These are phyloP conservation scores for Kregervanrija delftensis DNA, from an alignment of 805 yeast species.

Conservation along the genomic window DNA sequence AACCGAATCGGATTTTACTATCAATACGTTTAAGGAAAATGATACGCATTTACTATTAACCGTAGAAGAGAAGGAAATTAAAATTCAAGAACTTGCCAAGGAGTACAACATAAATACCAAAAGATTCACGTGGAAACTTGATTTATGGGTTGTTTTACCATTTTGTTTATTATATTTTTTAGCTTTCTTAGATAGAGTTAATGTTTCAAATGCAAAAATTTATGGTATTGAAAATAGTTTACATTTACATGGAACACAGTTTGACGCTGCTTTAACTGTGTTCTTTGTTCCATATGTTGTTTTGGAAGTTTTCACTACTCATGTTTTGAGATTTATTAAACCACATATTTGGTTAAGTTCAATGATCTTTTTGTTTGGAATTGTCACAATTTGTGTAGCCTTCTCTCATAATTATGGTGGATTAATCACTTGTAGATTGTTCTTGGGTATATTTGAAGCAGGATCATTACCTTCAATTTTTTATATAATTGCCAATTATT, in stretches of 20 bases:
- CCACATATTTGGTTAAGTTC: slow-evolving; percentile 61
- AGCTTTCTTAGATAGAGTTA: slow-evolving; percentile 75
- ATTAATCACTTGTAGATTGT: slow-evolving; percentile 53
- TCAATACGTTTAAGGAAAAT: neutral
- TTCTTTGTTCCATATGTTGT: slow-evolving; percentile 66
- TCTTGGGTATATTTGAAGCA: slow-evolving; percentile 63
- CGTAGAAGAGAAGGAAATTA: slow-evolving; percentile 17
- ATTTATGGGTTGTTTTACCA: slow-evolving; percentile 64
- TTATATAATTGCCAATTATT: slow-evolving; percentile 61
- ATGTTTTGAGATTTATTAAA: slow-evolving; percentile 45
- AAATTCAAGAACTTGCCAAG: slow-evolving; percentile 31
- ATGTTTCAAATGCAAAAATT: slow-evolving; percentile 73
- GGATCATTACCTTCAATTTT: slow-evolving; percentile 74
- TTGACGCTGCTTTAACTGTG: slow-evolving; percentile 57
- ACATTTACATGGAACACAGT: slow-evolving; percentile 49
- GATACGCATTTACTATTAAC: slow-evolving; percentile 11
- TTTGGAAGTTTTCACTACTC: slow-evolving; percentile 61
- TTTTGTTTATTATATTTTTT: slow-evolving; percentile 68
- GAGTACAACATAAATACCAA: slow-evolving; percentile 46
- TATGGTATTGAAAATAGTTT: slow-evolving; percentile 59
- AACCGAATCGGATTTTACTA: too few relatives aligned
- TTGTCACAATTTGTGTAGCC: slow-evolving; percentile 59
- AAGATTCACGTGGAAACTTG: slow-evolving; percentile 57
- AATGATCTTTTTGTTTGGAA: slow-evolving; percentile 57
- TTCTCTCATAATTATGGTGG: slow-evolving; percentile 52